Conservation (phyloP, 164 flowering plant species). For the Kingdonia uniflora region DNA sequence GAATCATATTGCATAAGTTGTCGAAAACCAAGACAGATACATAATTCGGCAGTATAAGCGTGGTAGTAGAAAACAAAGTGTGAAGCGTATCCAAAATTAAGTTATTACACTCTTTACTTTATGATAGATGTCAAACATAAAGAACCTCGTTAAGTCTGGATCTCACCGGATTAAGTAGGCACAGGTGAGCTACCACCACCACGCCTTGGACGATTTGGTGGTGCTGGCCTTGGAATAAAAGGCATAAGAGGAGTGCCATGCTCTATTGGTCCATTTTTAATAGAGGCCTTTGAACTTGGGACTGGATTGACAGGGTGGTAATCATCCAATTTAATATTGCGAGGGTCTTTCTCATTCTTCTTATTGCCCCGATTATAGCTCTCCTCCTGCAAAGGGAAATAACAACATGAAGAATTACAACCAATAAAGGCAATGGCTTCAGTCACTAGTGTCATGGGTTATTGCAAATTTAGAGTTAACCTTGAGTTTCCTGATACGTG, state of each 20-base stretch:
- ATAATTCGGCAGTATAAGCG: too few relatives aligned
- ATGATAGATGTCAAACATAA: neutral
- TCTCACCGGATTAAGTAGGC: neutral
- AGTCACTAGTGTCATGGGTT: neutral
- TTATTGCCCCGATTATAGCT: constrained; percentile 6
- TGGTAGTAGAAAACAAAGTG: too few relatives aligned
- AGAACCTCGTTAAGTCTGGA: neutral
- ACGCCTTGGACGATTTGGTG: constrained; percentile 24
- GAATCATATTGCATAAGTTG: too few relatives aligned
- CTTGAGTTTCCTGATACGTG: constrained; percentile 31
- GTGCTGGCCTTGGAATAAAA: constrained; percentile 48
- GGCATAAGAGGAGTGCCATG: constrained; percentile 69
- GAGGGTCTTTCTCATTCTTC: constrained; percentile 7
- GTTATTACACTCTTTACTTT: too few relatives aligned
- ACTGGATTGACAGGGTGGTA: constrained; percentile 48
- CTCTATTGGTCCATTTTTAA: constrained; percentile 53
- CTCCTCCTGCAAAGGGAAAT: constrained; percentile 15
- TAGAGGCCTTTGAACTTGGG: constrained; percentile 54
- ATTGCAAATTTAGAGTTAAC: constrained; percentile 9
- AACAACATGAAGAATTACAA: neutral
- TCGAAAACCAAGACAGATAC: too few relatives aligned
- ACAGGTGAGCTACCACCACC: constrained; percentile 7
- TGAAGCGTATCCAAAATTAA: too few relatives aligned
- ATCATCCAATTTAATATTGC: constrained; percentile 36
- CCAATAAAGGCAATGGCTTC: neutral